Base-by-base conservation (phyloP, 768 basidiomycete genomes). In the Calvatia gigantea region DNA sequence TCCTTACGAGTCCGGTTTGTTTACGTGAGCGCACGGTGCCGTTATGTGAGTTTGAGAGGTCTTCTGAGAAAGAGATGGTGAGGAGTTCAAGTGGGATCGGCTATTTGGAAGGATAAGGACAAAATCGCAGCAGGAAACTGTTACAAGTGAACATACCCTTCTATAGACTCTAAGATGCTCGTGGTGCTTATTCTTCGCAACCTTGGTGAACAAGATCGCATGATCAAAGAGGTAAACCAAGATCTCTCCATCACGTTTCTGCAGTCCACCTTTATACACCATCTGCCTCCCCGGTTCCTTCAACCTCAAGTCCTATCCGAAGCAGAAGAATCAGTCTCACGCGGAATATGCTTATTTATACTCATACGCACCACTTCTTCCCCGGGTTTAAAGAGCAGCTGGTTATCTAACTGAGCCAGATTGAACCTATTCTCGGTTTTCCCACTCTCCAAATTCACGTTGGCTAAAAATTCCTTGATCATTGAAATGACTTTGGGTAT, bases 361-460 rank as follows among this genome's bases (percentile, higher is more conserved):
- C 31, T 21, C n/a, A 19, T 25, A 77, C 89, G 66, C 59, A 94
- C 93, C 69, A 95, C 91, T 70, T 87, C 80, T 66, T 98, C 96
- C 46, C 91, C 92, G 6, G 87, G 91, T 57, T 89, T 83, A 72
- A 94, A 98, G 33, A 89, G 75, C 37, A 99, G 74, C 72, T 98
- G 94, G 65, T 89, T 86, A 63, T 97, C 93, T 33, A 99, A 78
- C 71, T 99, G 96, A 50, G 92, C 75, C 51, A 99, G 76, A 68
- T 97, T 97, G 75, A 98, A 98, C 57, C 94, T 78, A 66, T 98
- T 98, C 74, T 98, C 97, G 38, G 93, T 85, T 74, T 89, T 94
- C 17, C 97, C 97, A 6, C 90, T 93, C 73, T 98, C 96, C 19
- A 85, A 74, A 67, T 98, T 98, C 63, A 98, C 95, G 58, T 87